Base-by-base conservation (phyloP, 2,329 filamentous ascomycete species). In the Fusarium paranaense region DNA sequence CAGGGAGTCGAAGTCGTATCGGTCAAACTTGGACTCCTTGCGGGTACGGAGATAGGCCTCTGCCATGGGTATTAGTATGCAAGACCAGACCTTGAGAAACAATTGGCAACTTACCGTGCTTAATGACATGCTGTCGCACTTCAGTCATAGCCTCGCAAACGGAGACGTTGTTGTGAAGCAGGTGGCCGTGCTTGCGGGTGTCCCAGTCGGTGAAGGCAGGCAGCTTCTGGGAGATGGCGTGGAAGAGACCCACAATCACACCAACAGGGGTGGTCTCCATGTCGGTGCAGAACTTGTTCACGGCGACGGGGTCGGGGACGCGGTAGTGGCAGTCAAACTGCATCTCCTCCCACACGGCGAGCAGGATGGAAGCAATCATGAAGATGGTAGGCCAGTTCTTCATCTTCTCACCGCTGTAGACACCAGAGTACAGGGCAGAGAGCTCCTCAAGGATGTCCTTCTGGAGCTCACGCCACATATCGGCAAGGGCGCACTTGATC, bases 341-440 rank as follows among this genome's bases (percentile, higher is more conserved):
- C 91, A 98, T 98, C 88, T 98, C 93, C 83, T 98, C 96, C 96
- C 96, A 98, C 22, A 98, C 95, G 13, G 94, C 94, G 57, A 98
- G 89, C 37, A 98, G 90, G 73, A 98, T 97, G 6, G 94, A 95
- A 11, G 95, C 96, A 65, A 98, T 89, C 90, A 98, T 97, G 89
- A 98, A 98, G 82, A 98, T 98, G 58, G 95, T 98, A 2, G 96
- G 96, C 96, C 96, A 98, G 86, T 98, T 97, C 91, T 98, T 98
- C 78, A 98, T 90, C 84, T 97, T 96, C 83, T 98, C 96, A 69
- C 96, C 96, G 78, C 94, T 97, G 89, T 98, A 98, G 52, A 98
- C 96, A 74, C 95, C 97, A n/a, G 95, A 97, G 89, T 98, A 98
- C 16, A 98, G 89, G 8, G 91, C 86, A 2, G 96, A 98, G 1